Evolutionary conservation across 2,329 filamentous ascomycete genomes (phyloP), one percentile per base, ranked within the genome.

Genomic region (Ceratocystis variospora): DNA sequence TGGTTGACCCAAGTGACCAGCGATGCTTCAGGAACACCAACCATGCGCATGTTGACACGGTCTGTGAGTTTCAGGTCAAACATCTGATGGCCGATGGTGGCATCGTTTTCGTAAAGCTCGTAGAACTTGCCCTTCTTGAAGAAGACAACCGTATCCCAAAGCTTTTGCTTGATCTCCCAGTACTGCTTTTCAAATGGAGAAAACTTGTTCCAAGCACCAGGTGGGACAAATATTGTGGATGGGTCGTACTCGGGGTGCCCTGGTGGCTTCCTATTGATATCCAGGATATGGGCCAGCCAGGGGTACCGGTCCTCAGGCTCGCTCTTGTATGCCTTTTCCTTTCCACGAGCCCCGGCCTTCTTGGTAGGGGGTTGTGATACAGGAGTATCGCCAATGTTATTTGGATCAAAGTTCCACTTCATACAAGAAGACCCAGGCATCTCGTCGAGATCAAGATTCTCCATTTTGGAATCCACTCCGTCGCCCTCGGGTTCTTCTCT

Each of bases 91-190:
- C 94, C 94, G 66, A 97, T 87, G 0, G 93, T 96, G 4, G 94
- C 94, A 76, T 99, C 94, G 68, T 96, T 96, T 74, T 99, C 94
- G 73, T 97, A 99, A 0, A 99, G 81, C 74, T 99, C 94, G 73
- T 96, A 99, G 76, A 99, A 99, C 72, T 99, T 99, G 72, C 94
- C 94, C 79, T 99, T 99, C 77, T 97, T 99, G 85, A 99, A 99
- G 77, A 99, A 99, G 17, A 99, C 93, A 59, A 99, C 87, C 0
- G 92, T 96, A 70, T 96, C 91, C 89, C 90, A 97, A 70, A 95
- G 89, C 71, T 96, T 96, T 75, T 92, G 89, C 78, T 99, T 99
- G 75, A 99, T 97, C 72, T 96, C 90, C 94, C 94, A 99, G 75
- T 99, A 99, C 74, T 99, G 94, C 75, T 91, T 95, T 76, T 99